Percentiles rank a stretch among this genome's conserved stretches.
phyloP scores from a whole-genome alignment of 139 green algal species.

The Protoeuglena noctilucae region DNA sequence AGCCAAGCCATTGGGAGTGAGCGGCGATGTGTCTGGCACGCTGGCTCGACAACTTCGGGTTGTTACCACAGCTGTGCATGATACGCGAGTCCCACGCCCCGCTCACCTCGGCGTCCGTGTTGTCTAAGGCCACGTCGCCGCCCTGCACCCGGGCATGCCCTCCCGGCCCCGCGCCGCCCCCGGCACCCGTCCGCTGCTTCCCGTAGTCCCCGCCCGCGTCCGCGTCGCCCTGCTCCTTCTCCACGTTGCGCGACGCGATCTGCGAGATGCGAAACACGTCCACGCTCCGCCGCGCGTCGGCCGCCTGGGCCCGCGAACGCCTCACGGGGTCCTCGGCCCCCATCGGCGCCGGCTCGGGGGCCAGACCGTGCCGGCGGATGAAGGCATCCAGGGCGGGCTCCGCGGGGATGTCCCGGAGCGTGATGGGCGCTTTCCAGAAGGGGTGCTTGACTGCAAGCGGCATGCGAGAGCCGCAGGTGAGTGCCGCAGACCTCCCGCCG shows the following conservation, averaged over 20 bases:
- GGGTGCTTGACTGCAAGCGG: constrained; percentile 32
- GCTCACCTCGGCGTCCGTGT: constrained; percentile 66
- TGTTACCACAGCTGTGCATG: no score
- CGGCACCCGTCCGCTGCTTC: constrained; percentile 19
- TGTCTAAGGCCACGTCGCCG: constrained; percentile 53
- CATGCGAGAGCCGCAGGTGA: no score
- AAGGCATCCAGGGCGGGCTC: constrained; percentile 58
- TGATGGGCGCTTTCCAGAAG: constrained; percentile 32
- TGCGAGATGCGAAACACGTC: constrained; percentile 49
- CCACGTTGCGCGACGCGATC: constrained; percentile 57
- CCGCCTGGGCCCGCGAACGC: not conserved
- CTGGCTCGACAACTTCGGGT: no score
- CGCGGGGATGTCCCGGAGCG: constrained; percentile 16
- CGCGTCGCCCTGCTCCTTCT: constrained; percentile 33
- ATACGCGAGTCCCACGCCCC: no score
- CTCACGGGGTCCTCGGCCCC: constrained; percentile 7
- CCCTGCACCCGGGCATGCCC: not conserved
- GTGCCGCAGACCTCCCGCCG: no score
- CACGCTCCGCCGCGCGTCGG: constrained; percentile 30
- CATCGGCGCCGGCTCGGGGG: constrained; percentile 4
- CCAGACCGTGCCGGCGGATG: constrained; percentile 27
- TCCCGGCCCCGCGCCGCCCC: constrained; percentile 9
- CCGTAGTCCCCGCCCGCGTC: constrained; percentile 4
- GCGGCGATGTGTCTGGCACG: no score
- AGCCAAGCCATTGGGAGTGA: no score